These are phyloP conservation scores for Penicillium hesseltinei DNA, from an alignment of 2,329 filamentous ascomycete species.

Conservation along the genomic window DNA sequence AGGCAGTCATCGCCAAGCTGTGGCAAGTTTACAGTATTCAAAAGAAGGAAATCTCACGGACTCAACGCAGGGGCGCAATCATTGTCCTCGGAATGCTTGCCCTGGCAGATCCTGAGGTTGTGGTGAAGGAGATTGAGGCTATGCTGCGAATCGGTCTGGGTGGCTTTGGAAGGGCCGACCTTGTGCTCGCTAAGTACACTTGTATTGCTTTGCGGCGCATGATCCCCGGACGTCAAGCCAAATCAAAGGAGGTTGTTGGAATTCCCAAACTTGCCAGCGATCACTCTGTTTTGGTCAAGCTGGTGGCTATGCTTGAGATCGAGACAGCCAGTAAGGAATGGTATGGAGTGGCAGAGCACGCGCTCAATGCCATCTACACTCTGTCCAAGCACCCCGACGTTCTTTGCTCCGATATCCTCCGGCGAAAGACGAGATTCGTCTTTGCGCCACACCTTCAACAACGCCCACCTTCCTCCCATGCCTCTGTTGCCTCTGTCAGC, in stretches of 20 bases:
- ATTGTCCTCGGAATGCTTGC: conserved; percentile 97
- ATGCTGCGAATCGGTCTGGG: conserved; percentile 91
- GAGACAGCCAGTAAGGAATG: conserved; percentile 90
- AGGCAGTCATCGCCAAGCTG: conserved; percentile 82
- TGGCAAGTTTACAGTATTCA: conserved; percentile 98
- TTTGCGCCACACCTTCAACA: conserved; percentile 55
- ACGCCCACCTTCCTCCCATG: conserved; percentile 27
- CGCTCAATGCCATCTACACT: conserved; percentile 90
- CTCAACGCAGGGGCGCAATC: conserved; percentile 86
- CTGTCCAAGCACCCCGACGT: conserved; percentile 92
- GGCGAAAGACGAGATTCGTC: conserved; percentile 79
- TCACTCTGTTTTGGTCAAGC: conserved; percentile 76
- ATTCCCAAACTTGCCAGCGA: conserved; percentile 83
- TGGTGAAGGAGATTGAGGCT: conserved; percentile 90
- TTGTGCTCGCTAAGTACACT: conserved; percentile 89
- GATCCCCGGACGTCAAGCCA: conserved; percentile 79
- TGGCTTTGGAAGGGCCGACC: conserved; percentile 72
- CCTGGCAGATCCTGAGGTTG: conserved; percentile 85
- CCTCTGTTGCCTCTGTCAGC: conserved; percentile 24
- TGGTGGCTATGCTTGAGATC: conserved; percentile 83
- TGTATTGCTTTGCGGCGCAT: conserved; percentile 91
- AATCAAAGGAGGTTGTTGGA: conserved; percentile 59
- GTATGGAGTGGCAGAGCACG: conserved; percentile 92
- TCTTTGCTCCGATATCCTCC: conserved; percentile 85
- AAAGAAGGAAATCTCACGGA: conserved; percentile 86